These are phyloP conservation scores for Psilocybe azurescens DNA, from an alignment of 768 basidiomycete genomes.

Conservation along the genomic window DNA sequence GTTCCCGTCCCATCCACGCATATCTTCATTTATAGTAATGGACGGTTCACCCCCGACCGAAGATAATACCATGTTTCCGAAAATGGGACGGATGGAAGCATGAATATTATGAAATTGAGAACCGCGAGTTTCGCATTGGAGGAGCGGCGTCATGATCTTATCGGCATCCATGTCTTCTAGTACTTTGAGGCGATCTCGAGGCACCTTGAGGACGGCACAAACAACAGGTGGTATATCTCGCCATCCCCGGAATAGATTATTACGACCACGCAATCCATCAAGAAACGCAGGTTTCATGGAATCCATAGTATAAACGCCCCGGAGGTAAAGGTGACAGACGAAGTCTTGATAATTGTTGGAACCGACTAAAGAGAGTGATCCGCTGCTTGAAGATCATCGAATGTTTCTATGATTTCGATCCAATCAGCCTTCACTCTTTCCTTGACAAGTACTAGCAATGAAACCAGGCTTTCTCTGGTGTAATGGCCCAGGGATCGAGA, in stretches of 20 bases:
- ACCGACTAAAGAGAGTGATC: constrained; percentile 32
- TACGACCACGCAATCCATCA: constrained; percentile 8
- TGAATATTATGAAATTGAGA: constrained; percentile 34
- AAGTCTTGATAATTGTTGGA: constrained; percentile 44
- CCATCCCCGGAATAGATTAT: constrained; percentile 37
- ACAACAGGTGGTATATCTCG: constrained; percentile 40
- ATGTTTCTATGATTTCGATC: constrained; percentile 42
- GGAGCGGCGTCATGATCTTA: constrained; percentile 30
- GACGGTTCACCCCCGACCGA: constrained; percentile 9
- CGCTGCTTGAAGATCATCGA: constrained; percentile 29
- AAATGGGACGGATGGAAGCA: constrained; percentile 36
- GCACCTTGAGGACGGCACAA: constrained; percentile 40
- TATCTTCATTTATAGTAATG: constrained; percentile 36
- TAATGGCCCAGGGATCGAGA: constrained; percentile 44
- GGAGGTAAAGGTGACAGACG: constrained; percentile 38
- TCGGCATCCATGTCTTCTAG: constrained; percentile 29
- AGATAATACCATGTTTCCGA: constrained; percentile 31
- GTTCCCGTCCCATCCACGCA: constrained; percentile 33
- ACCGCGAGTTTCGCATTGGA: constrained; percentile 39
- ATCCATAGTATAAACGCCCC: constrained; percentile 28
- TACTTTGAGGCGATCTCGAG: constrained; percentile 32
- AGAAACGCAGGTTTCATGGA: constrained; percentile 14
- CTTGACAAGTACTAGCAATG: constrained; percentile 47
- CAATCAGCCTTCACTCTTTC: constrained; percentile 43
- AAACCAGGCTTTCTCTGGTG: constrained; percentile 50